These are phyloP conservation scores for Cladosporium sp. DNA, from an alignment of 2,329 filamentous ascomycete genomes.

Conservation along the genomic window DNA sequence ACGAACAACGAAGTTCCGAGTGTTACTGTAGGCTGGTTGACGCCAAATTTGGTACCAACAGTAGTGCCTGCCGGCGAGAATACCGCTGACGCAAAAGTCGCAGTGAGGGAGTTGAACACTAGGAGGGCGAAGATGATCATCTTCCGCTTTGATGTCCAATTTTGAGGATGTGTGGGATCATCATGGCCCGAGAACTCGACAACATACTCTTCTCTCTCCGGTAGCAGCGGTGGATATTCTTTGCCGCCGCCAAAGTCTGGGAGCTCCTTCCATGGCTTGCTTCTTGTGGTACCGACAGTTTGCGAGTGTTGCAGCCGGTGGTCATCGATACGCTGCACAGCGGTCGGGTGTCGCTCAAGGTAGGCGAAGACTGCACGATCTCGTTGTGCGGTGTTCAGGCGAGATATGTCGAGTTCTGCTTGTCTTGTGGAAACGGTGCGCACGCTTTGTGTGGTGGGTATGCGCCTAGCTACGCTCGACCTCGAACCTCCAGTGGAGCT, in stretches of 20 bases:
- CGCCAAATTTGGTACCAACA: conserved; percentile 47
- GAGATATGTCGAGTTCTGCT: conserved; percentile 18
- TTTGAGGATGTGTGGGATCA: conserved; percentile 78
- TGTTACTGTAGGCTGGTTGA: conserved; percentile 43
- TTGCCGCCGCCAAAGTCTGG: conserved; percentile 75
- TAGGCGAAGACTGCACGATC: conserved; percentile 49
- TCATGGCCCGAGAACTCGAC: conserved; percentile 80
- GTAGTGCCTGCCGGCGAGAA: conserved; percentile 45
- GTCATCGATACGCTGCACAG: conserved; percentile 71
- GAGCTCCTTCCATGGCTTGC: conserved; percentile 53
- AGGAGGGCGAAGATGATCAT: conserved; percentile 64
- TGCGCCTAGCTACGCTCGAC: conserved; percentile 4
- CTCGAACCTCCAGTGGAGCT: neutral
- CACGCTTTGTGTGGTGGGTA: conserved; percentile 9
- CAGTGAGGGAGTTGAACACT: conserved; percentile 69
- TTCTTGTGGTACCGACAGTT: conserved; percentile 62
- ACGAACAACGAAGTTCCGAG: conserved; percentile 44
- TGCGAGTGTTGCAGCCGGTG: conserved; percentile 68
- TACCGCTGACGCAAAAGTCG: conserved; percentile 61
- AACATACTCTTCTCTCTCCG: conserved; percentile 74
- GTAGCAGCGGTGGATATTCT: conserved; percentile 69
- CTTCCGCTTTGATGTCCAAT: conserved; percentile 83
- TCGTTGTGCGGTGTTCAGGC: conserved; percentile 28
- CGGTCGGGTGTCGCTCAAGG: conserved; percentile 69
- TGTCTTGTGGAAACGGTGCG: conserved; percentile 18